Conservation (phyloP, 371 early-diverging fungal genomes). For the Lichtheimia ornata region DNA sequence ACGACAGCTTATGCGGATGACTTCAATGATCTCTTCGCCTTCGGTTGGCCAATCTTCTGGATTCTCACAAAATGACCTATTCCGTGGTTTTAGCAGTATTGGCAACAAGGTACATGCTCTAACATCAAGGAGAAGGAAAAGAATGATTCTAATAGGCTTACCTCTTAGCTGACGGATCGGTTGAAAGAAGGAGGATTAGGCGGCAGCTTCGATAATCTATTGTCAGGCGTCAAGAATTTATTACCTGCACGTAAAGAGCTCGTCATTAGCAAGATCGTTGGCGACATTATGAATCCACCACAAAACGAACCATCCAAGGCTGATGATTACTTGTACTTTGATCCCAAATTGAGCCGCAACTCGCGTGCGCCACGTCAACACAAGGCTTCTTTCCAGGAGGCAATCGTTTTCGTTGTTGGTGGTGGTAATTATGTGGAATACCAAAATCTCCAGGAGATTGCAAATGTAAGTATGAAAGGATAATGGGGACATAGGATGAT, state of each 20-base stretch:
- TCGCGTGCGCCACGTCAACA: slow-evolving; percentile 48
- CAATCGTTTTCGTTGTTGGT: slow-evolving; percentile 96
- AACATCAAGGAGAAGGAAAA: too few relatives aligned
- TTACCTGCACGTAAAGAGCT: slow-evolving; percentile 88
- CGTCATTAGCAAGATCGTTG: slow-evolving; percentile 83
- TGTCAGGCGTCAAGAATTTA: slow-evolving; percentile 95
- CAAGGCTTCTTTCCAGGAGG: slow-evolving; percentile 77
- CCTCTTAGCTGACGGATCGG: slow-evolving; percentile 69
- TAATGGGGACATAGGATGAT: neutral
- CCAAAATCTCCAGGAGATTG: slow-evolving; percentile 89
- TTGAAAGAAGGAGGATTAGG: slow-evolving; percentile 81
- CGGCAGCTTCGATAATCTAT: slow-evolving; percentile 79
- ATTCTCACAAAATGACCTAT: slow-evolving; percentile 51
- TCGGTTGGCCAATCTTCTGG: slow-evolving; percentile 51
- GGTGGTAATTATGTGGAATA: slow-evolving; percentile 97
- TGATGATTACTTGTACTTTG: slow-evolving; percentile 87
- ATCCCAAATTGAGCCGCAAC: slow-evolving; percentile 73
- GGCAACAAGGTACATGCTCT: slow-evolving; percentile 71
- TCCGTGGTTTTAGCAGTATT: slow-evolving; percentile 79
- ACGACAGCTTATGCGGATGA: slow-evolving; percentile 72
- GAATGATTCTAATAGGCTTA: neutral
- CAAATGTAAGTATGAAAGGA: slow-evolving; percentile 50
- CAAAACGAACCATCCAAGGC: slow-evolving; percentile 57
- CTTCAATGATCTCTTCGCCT: slow-evolving; percentile 57
- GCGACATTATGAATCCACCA: slow-evolving; percentile 78